Evolutionary conservation across 345 rosid species (phyloP).

Genomic region (Physaria fendleri): DNA sequence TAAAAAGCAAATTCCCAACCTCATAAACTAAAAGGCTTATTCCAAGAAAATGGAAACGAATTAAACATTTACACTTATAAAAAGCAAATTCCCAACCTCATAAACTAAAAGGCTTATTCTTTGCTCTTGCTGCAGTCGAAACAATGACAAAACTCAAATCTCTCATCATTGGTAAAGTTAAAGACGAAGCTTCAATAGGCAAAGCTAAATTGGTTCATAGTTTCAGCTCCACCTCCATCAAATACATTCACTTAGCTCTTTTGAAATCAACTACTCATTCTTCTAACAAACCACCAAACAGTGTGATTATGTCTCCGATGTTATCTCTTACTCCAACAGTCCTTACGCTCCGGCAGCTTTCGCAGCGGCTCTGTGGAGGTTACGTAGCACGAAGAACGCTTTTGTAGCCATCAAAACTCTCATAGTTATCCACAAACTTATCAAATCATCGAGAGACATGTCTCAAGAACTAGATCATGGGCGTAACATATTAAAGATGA

Average conservation of each 20-base stretch:
- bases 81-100: not conserved
- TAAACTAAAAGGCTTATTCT: too few relatives aligned
- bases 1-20: not conserved
- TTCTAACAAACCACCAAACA: conserved; percentile 42
- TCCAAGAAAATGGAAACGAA: too few relatives aligned
- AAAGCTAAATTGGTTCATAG: conserved; percentile 42
- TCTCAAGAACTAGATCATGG: conserved; percentile 28
- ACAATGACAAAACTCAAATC: conserved; percentile 34
- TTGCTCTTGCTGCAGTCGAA: not conserved
- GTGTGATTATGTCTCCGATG: conserved; percentile 34
- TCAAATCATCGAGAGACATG: conserved; percentile 25
- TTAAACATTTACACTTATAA: not conserved
- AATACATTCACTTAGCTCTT: conserved; percentile 43
- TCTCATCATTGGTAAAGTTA: conserved; percentile 45
- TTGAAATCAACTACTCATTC: conserved; percentile 67
- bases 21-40: not conserved
- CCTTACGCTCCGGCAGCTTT: conserved; percentile 56
- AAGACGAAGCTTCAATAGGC: conserved; percentile 71
- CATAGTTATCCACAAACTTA: conserved; percentile 49
- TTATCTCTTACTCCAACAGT: conserved; percentile 58
- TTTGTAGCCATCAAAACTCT: conserved; percentile 72
- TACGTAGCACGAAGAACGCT: conserved; percentile 54
- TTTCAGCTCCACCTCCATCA: conserved; percentile 37
- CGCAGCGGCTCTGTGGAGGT: conserved; percentile 61
- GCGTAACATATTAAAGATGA: conserved; percentile 58